A percentile compares a stretch with the other conserved stretches of the same genome.
Conservation (phyloP, 176 grass and related monocot genomes). For the Chrysopogon serrulatus region DNA sequence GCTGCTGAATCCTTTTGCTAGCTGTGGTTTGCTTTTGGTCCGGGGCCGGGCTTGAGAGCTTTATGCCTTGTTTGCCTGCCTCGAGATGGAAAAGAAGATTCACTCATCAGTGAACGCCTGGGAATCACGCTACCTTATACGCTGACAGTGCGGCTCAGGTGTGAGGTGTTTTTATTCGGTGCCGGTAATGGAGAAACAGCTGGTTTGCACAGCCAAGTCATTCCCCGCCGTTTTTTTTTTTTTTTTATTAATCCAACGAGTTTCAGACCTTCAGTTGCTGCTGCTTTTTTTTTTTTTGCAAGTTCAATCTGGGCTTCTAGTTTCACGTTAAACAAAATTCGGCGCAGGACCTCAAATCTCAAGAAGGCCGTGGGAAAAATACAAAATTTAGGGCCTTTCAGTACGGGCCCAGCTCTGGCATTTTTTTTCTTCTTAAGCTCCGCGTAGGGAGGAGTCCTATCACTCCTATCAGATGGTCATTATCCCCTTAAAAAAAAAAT, state of each 20-base stretch:
- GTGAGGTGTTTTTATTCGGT: background rate
- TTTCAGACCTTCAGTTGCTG: no score
- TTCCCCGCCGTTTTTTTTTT: background rate
- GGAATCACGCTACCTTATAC: conserved; percentile 32
- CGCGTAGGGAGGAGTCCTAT: no score
- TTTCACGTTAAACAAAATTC: no score
- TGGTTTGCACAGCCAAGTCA: background rate
- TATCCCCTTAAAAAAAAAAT: no score
- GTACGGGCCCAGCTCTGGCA: no score
- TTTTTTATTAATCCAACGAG: background rate
- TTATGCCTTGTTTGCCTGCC: conserved; percentile 38
- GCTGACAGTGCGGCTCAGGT: background rate
- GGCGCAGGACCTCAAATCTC: no score
- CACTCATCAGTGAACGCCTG: conserved; percentile 36
- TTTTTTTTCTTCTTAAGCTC: no score
- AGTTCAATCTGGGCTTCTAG: no score
- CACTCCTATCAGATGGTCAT: no score
- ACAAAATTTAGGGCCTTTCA: no score
- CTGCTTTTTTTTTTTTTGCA: no score
- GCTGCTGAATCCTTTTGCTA: background rate
- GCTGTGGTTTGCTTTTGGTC: conserved; percentile 26
- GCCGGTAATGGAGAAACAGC: background rate
- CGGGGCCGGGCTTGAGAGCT: background rate
- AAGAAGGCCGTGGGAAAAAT: no score
- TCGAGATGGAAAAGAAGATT: conserved; percentile 50